These are phyloP conservation scores for Talaromyces sp. DNA, from an alignment of 2,329 filamentous ascomycete species.

Conservation along the genomic window DNA sequence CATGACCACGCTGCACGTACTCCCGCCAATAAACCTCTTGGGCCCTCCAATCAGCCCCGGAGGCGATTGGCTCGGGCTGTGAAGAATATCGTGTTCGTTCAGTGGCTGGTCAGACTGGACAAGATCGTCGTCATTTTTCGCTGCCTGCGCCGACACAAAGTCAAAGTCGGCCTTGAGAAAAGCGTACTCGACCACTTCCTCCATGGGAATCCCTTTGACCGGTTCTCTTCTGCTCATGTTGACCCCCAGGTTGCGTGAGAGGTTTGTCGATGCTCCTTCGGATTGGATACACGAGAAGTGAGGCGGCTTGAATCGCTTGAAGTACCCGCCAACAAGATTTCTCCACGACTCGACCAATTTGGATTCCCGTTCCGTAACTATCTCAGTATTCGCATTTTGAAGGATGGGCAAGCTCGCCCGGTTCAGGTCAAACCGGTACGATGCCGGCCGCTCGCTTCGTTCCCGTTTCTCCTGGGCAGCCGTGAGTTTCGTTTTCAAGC, in stretches of 20 bases:
- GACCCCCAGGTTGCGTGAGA: slow-evolving; percentile 21
- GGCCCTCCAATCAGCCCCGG: slow-evolving; percentile 61
- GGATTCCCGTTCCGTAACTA: slow-evolving; percentile 64
- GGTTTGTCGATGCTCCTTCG: slow-evolving; percentile 22
- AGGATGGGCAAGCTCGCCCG: slow-evolving; percentile 39
- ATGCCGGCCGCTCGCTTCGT: slow-evolving; percentile 3
- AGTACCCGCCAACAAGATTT: slow-evolving; percentile 86
- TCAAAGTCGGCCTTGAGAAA: slow-evolving; percentile 92
- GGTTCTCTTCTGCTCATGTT: slow-evolving; percentile 21
- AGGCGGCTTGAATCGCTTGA: slow-evolving; percentile 79
- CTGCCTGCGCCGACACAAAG: slow-evolving; percentile 84
- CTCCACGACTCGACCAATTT: slow-evolving; percentile 73
- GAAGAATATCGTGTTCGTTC: slow-evolving; percentile 79
- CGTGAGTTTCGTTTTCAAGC: slow-evolving; percentile 46
- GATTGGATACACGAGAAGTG: slow-evolving; percentile 56
- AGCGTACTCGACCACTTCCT: slow-evolving; percentile 72
- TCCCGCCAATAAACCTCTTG: slow-evolving; percentile 84
- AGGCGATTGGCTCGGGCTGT: slow-evolving; percentile 49
- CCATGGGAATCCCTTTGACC: slow-evolving; percentile 36
- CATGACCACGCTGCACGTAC: slow-evolving; percentile 82
- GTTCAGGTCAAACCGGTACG: not conserved
- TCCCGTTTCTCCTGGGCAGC: slow-evolving; percentile 15
- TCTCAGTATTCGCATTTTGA: slow-evolving; percentile 51
- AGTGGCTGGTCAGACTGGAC: slow-evolving; percentile 69
- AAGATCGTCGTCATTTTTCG: slow-evolving; percentile 69